These are phyloP conservation scores for Calonectria naviculata DNA, from an alignment of 2,329 filamentous ascomycete species.

Conservation along the genomic window DNA sequence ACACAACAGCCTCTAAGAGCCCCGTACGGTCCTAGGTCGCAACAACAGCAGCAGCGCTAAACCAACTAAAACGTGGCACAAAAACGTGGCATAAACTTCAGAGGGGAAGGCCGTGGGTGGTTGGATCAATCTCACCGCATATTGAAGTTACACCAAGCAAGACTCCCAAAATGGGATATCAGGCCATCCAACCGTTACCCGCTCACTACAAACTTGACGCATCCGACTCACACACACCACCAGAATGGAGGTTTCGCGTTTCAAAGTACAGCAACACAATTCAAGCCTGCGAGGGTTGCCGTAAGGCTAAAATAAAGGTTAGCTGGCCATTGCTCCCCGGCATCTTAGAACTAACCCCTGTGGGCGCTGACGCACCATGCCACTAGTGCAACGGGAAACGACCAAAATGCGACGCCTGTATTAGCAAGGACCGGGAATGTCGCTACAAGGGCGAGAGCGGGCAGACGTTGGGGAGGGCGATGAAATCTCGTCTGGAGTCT, in stretches of 20 bases:
- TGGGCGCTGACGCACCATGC: not conserved
- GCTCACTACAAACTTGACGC: not conserved
- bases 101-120: too few species aligned
- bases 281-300: not conserved
- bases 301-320: not conserved
- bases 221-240: not conserved
- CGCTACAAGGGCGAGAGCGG: not conserved
- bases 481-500: not conserved
- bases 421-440: not conserved
- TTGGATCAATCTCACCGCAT: not conserved
- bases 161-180: not conserved
- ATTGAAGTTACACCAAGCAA: not conserved
- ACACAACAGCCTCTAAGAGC: too few species aligned
- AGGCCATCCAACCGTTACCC: not conserved
- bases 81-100: too few species aligned
- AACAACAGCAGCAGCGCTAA: too few species aligned
- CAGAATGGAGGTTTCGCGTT: not conserved
- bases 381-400: not conserved
- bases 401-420: not conserved
- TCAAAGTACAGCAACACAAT: not conserved
- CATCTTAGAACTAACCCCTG: not conserved
- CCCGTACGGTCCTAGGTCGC: too few species aligned
- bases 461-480: not conserved
- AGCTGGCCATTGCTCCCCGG: not conserved
- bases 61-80: too few species aligned